Percentiles rank a stretch among this genome's conserved stretches.
Evolutionary conservation across 805 yeast species (phyloP).

Genomic region (Candida fluviatilis): DNA sequence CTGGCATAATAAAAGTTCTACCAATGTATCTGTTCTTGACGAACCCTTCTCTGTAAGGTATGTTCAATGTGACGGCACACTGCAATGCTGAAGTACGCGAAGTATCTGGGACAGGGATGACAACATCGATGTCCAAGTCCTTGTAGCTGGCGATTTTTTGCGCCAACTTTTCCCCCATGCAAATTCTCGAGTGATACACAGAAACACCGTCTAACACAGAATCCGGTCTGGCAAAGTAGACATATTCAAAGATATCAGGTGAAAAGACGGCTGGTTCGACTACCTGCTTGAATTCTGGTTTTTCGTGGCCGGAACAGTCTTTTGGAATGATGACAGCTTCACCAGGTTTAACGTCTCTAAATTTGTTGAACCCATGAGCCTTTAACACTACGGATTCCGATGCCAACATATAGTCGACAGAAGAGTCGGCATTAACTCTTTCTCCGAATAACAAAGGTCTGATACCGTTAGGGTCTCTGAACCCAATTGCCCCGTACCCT

Average conservation of each 20-base stretch:
- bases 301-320: slow-evolving; percentile 41
- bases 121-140: slow-evolving; percentile 76
- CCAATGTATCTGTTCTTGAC: slow-evolving; percentile 97
- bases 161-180: slow-evolving; percentile 91
- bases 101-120: slow-evolving; percentile 97
- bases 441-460: slow-evolving; percentile 89
- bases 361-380: slow-evolving; percentile 80
- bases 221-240: slow-evolving; percentile 97
- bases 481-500: slow-evolving; percentile 92
- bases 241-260: slow-evolving; percentile 96
- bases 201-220: slow-evolving; percentile 95
- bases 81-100: slow-evolving; percentile 94
- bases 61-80: slow-evolving; percentile 73
- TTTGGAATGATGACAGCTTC: slow-evolving; percentile 94
- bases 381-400: slow-evolving; percentile 92
- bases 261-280: slow-evolving; percentile 74
- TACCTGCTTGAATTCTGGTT: slow-evolving; percentile 83
- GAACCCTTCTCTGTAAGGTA: slow-evolving; percentile 95
- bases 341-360: slow-evolving; percentile 87
- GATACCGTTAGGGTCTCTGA: slow-evolving; percentile 96
- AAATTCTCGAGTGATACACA: slow-evolving; percentile 86
- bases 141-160: slow-evolving; percentile 49
- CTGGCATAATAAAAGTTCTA: slow-evolving; percentile 97
- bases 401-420: slow-evolving; percentile 87
- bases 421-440: slow-evolving; percentile 62